Evolutionary conservation across 164 flowering plant genomes (phyloP).

Genomic region (Kalanchoe fedtschenkoi): DNA sequence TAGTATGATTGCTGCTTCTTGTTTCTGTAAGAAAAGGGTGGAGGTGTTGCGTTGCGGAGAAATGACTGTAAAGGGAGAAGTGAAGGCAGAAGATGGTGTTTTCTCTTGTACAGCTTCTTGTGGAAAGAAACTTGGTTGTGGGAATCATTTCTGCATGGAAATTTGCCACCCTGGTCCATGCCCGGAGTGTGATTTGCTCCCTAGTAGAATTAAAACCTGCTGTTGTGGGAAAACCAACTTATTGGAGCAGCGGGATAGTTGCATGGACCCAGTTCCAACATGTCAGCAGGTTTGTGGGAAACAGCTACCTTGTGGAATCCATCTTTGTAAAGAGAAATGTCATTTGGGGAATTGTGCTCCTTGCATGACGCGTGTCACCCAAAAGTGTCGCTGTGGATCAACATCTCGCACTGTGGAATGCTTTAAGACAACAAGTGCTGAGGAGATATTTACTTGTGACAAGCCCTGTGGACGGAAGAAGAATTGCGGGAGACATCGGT

Average conservation of each 20-base stretch:
- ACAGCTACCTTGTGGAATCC: slow-evolving; percentile 58
- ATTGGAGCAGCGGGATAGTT: slow-evolving; percentile 43
- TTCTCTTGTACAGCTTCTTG: slow-evolving; percentile 65
- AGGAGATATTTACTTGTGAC: slow-evolving; percentile 52
- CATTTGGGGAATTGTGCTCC: slow-evolving; percentile 70
- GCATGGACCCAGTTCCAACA: slow-evolving; percentile 77
- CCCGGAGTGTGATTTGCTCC: slow-evolving; percentile 67
- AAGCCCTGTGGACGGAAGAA: slow-evolving; percentile 81
- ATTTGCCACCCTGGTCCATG: slow-evolving; percentile 88
- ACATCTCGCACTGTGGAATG: slow-evolving; percentile 71
- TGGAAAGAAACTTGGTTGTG: slow-evolving; percentile 59
- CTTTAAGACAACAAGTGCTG: slow-evolving; percentile 30
- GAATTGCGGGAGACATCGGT: slow-evolving; percentile 92
- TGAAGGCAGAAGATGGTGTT: slow-evolving; percentile 51
- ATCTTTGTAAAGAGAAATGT: slow-evolving; percentile 56
- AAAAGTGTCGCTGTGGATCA: slow-evolving; percentile 81
- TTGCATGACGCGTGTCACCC: slow-evolving; percentile 50
- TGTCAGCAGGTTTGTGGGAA: slow-evolving; percentile 58
- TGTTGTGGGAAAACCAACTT: slow-evolving; percentile 72
- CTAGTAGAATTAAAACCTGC: slow-evolving; percentile 54
- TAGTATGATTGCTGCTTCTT: slow-evolving; percentile 47
- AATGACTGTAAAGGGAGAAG: slow-evolving; percentile 67
- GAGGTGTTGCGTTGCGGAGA: slow-evolving; percentile 70
- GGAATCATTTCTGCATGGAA: slow-evolving; percentile 61
- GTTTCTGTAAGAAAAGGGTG: slow-evolving; percentile 70